Evolutionary conservation across 2,329 filamentous ascomycete genomes (phyloP).

Genomic region (Orbilia oligospora): DNA sequence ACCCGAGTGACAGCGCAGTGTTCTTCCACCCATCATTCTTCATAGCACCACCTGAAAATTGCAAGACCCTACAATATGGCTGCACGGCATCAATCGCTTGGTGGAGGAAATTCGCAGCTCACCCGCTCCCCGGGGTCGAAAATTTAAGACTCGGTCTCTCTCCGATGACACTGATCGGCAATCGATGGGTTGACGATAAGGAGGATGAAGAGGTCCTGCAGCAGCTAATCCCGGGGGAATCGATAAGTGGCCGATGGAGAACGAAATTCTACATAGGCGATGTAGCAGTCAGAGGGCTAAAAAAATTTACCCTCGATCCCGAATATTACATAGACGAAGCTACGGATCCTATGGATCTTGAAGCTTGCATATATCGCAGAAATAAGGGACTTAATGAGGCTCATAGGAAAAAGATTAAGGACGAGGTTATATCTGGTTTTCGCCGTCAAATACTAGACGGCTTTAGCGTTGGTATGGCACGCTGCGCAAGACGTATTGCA

Average conservation of each 20-base stretch:
- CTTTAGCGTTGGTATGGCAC: not conserved
- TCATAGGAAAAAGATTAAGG: not conserved
- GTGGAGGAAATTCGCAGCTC: slow-evolving; percentile 19
- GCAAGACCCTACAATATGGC: not conserved
- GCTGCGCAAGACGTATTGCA: not conserved
- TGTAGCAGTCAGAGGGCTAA: slow-evolving; percentile 12
- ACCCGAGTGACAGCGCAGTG: not conserved
- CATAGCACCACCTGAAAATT: slow-evolving; percentile 3
- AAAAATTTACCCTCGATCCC: not conserved
- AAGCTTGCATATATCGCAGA: not conserved
- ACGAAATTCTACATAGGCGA: not conserved
- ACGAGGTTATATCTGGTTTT: not conserved
- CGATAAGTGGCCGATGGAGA: too few relatives aligned
- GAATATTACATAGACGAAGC: not conserved
- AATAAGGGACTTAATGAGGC: not conserved
- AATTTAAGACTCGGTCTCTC: not conserved
- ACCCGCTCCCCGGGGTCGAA: slow-evolving; percentile 5
- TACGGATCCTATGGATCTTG: not conserved
- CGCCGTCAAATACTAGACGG: not conserved
- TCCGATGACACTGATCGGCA: not conserved
- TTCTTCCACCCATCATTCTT: slow-evolving; percentile 29
- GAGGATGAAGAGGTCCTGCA: not conserved
- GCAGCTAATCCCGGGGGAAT: too few relatives aligned
- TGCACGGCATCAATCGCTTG: not conserved
- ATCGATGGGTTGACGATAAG: not conserved